Evolutionary conservation across 192 early-diverging fungal species (phyloP), one percentile per base, ranked within the genome.

Genomic region (Backusella psychrophila): DNA sequence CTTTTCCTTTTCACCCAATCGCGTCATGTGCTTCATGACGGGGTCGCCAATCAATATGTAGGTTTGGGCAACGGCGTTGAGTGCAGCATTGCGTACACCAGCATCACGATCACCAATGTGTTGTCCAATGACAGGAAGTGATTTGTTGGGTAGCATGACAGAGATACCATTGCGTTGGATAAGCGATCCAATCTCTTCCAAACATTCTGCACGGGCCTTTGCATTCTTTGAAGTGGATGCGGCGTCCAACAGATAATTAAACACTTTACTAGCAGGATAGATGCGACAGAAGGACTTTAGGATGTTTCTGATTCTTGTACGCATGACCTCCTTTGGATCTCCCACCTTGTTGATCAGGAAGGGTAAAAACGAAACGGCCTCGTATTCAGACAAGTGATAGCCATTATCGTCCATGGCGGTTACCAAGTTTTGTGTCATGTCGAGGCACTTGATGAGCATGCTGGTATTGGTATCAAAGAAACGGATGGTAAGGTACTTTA

Each of bases 381-480:
- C 96, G 75, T 96, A 95, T 75, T 97, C 96, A 0, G 88, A 83
- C 75, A 95, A 82, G 29, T 87, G 82, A 44, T 86, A 85, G 15
- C 89, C 88, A 17, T 87, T 81, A 26, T 90, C 85, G 63, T 93
- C 93, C 26, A 94, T 77, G 44, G 94, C 70, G 1, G 78, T 68
- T 12, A 94, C 79, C 68, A 96, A 75, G 49, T 92, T 92, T 78
- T 97, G 93, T 3, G 95, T 80, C 7, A 96, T 70, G 23, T 96
- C 95, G 46, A 97, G 82, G 73, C 90, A 91, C 78, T 95, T 95
- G 26, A 97, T 87, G 36, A 96, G 83, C 78, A 95, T 94, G 71
- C 88, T 93, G 0, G 96, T 97, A 67, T 92, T 94, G n/a, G 94
- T 96, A 72, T 97, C 96, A 81, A 93, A 94, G 85, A 97, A 94